Percentiles rank a stretch among this genome's conserved stretches.
Conservation (phyloP, 1,284 basidiomycete genomes). For the Meira miltonrushii region DNA sequence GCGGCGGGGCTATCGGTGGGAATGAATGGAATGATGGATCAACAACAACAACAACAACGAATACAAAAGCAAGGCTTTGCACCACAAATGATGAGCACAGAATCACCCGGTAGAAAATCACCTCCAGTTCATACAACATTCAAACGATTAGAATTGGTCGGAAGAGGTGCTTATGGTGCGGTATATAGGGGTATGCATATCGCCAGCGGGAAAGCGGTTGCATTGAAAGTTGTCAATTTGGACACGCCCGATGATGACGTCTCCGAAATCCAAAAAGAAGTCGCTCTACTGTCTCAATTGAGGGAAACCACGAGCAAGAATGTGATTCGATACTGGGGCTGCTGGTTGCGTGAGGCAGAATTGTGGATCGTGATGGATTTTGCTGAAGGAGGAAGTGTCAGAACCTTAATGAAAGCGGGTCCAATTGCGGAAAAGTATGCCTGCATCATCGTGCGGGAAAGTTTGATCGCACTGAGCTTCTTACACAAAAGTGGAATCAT, state of each 20-base stretch:
- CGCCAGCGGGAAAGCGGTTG: slow-evolving; percentile 76
- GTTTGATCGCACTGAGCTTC: slow-evolving; percentile 76
- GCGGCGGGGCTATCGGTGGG: neutral
- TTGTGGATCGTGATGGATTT: slow-evolving; percentile 99
- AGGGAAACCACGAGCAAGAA: slow-evolving; percentile 71
- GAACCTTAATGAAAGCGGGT: slow-evolving; percentile 76
- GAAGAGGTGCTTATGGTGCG: slow-evolving; percentile 48
- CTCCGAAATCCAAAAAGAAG: slow-evolving; percentile 91
- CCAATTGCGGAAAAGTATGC: slow-evolving; percentile 81
- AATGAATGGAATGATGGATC: neutral
- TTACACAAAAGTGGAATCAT: slow-evolving; percentile 91
- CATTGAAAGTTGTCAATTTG: slow-evolving; percentile 96
- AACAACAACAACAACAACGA: neutral
- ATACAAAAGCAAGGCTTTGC: neutral
- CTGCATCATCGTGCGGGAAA: slow-evolving; percentile 81
- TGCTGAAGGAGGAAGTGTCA: slow-evolving; percentile 89
- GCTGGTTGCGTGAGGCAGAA: slow-evolving; percentile 84
- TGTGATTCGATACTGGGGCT: slow-evolving; percentile 92
- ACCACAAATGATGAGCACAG: neutral
- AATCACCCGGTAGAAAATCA: neutral
- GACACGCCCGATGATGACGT: slow-evolving; percentile 90
- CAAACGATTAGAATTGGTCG: slow-evolving; percentile 44
- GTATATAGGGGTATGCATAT: slow-evolving; percentile 61
- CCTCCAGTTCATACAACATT: slow-evolving; percentile 28
- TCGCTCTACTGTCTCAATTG: slow-evolving; percentile 83